Evolutionary conservation across 495 filamentous ascomycete species (phyloP), one percentile per base, ranked within the genome.

Genomic region (Delitschia confertaspora): DNA sequence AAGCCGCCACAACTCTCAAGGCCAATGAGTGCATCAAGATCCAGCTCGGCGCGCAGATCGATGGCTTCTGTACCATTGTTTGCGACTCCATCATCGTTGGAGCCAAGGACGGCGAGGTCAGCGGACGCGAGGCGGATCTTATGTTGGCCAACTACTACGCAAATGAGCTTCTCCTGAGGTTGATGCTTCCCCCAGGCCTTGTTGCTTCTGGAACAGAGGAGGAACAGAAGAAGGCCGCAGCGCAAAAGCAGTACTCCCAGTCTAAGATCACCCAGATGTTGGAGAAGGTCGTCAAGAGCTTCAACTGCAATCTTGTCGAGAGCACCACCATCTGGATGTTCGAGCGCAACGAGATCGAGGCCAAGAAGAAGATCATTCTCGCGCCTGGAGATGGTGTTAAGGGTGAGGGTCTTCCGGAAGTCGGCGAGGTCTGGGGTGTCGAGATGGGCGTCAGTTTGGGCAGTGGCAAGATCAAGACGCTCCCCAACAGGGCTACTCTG

Each of bases 271-370:
- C 82, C 44, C 70, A 75, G 47, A 69, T 94, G 37, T 69, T 96
- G 26, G 86, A 95, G 68, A 96, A 93, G 73, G 75, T 98, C 16
- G 85, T 81, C 53, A 83, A 88, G 64, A 74, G 73, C 47, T 96
- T 94, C 69, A 88, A 82, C 47, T 89, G 84, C 73, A 94, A 80
- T 51, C 66, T 98, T 27, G 85, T 98, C 37, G 93, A 98, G 73
- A 91, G 86, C 70, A 98, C 91, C 33, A 98, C 91, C 33, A 88
- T 83, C 60, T 96, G 89, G 87, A 65, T 84, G 26, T 95, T 96
- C 60, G 85, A 85, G 53, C 82, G 83, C 59, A 94, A 96, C 64
- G 91, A 96, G 62, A 98, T 98, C 52, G 91, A 98, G 69, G 83
- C 82, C 45, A 83, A 83, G 71, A 98, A 98, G 79, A 95, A 94